These are phyloP conservation scores for Blastobotrys malaysiensis DNA, from an alignment of 1,139 yeast genomes.

Conservation along the genomic window DNA sequence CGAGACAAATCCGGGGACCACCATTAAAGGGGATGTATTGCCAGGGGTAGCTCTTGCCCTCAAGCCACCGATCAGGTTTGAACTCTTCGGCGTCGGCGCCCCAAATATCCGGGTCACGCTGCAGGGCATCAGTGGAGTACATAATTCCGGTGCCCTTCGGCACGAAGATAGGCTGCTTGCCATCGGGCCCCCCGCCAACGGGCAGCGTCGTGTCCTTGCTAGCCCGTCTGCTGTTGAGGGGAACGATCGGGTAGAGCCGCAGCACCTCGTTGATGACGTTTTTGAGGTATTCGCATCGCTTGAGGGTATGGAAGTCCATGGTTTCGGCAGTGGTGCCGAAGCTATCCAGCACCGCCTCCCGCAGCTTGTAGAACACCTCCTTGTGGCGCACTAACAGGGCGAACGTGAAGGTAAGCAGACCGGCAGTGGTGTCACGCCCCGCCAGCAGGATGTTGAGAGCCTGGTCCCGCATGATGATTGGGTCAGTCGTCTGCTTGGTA, in stretches of 20 bases:
- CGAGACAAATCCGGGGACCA: constrained; percentile 56
- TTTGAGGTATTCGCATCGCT: constrained; percentile 46
- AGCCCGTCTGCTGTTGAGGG: constrained; percentile 47
- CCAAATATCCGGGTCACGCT: constrained; percentile 40
- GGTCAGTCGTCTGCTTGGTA: constrained; percentile 46
- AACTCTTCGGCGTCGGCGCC: constrained; percentile 47
- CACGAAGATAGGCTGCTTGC: constrained; percentile 39
- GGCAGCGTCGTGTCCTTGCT: constrained; percentile 32
- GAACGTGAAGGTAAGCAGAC: constrained; percentile 42
- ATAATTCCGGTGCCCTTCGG: constrained; percentile 45
- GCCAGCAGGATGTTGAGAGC: constrained; percentile 47
- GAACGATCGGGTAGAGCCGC: constrained; percentile 53
- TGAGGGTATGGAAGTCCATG: constrained; percentile 46
- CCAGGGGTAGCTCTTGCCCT: constrained; percentile 21
- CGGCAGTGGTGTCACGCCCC: constrained; percentile 52
- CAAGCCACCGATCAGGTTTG: constrained; percentile 49
- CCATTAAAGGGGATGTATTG: constrained; percentile 45
- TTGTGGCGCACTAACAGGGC: constrained; percentile 46
- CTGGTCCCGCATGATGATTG: constrained; percentile 44
- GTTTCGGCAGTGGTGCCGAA: constrained; percentile 24
- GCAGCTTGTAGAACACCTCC: constrained; percentile 28
- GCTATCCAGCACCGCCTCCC: constrained; percentile 23
- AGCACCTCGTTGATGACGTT: constrained; percentile 47
- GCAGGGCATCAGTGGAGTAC: constrained; percentile 42
- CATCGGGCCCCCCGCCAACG: constrained; percentile 39